Evolutionary conservation across 805 yeast species (phyloP).

Genomic region (Yarrowia deformans): DNA sequence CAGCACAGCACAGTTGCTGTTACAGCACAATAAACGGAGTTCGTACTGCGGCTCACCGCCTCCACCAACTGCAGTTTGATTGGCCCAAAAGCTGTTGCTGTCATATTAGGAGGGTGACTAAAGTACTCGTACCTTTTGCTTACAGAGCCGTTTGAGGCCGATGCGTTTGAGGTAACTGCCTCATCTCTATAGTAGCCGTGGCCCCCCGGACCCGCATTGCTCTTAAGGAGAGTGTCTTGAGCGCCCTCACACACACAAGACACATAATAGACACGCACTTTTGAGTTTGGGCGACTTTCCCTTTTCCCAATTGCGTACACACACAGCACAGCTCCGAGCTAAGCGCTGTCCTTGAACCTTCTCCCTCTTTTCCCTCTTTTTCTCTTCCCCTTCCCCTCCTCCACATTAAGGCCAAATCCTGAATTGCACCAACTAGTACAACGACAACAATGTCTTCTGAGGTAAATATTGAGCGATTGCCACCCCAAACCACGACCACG

Average conservation of each 20-base stretch:
- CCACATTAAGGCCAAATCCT: constrained; percentile 39
- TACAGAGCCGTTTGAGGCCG: neutral
- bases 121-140: too few species aligned
- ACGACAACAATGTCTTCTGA: constrained; percentile 40
- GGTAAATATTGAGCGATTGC: constrained; percentile 37
- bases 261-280: neutral
- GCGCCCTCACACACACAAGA: constrained; percentile 9
- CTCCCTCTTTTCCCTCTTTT: constrained; percentile 40
- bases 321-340: constrained; percentile 34
- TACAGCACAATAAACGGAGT: too few species aligned
- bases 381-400: constrained; percentile 40
- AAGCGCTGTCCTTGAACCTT: constrained; percentile 35
- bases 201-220: too few species aligned
- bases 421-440: constrained; percentile 38
- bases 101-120: too few species aligned
- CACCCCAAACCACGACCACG: constrained; percentile 16
- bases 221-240: neutral
- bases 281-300: constrained; percentile 35
- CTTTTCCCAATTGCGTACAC: constrained; percentile 38
- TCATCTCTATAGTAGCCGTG: too few species aligned
- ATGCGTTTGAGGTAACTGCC: too few species aligned
- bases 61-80: neutral
- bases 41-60: too few species aligned
- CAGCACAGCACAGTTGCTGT: neutral
- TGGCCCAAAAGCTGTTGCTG: neutral